Evolutionary conservation across 2,329 filamentous ascomycete genomes (phyloP).

Genomic region (Emergomyces orientalis): DNA sequence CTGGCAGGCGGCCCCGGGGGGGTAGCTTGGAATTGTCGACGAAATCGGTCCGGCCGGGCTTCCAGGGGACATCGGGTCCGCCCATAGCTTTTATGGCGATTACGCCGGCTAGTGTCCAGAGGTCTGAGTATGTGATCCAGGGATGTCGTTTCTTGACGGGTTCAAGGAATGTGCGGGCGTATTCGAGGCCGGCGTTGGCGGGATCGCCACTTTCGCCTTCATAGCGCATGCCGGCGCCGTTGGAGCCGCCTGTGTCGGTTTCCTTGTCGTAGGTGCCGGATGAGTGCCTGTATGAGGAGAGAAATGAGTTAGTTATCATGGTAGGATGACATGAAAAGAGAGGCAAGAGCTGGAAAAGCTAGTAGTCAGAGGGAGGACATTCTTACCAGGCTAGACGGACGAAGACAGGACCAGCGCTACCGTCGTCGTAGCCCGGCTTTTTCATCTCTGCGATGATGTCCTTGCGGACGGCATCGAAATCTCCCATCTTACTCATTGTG

Average conservation of each 20-base stretch:
- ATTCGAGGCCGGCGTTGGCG: slow-evolving; percentile 55
- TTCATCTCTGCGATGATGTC: slow-evolving; percentile 47
- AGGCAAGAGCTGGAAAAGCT: neutral
- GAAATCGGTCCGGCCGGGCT: slow-evolving; percentile 51
- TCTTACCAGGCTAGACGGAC: slow-evolving; percentile 53
- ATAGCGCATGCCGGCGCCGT: slow-evolving; percentile 58
- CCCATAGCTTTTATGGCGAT: slow-evolving; percentile 53
- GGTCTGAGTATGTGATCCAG: slow-evolving; percentile 57
- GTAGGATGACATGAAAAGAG: neutral
- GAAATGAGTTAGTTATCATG: slow-evolving; percentile 10
- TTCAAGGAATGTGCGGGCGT: slow-evolving; percentile 55
- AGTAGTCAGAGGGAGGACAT: neutral
- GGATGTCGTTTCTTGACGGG: slow-evolving; percentile 50
- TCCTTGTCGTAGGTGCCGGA: slow-evolving; percentile 52
- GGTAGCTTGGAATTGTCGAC: slow-evolving; percentile 53
- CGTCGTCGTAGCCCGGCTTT: slow-evolving; percentile 57
- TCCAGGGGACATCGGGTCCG: slow-evolving; percentile 49
- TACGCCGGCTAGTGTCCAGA: slow-evolving; percentile 55
- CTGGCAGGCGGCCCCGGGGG: slow-evolving; percentile 49
- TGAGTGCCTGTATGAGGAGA: slow-evolving; percentile 43
- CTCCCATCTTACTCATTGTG: slow-evolving; percentile 30
- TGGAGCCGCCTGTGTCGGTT: slow-evolving; percentile 54
- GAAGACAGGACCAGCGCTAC: slow-evolving; percentile 54
- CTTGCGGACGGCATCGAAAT: slow-evolving; percentile 44
- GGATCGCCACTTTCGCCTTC: slow-evolving; percentile 56